phyloP scores from a whole-genome alignment of 768 basidiomycete species.

The Candolleomyces aberdarensis region DNA sequence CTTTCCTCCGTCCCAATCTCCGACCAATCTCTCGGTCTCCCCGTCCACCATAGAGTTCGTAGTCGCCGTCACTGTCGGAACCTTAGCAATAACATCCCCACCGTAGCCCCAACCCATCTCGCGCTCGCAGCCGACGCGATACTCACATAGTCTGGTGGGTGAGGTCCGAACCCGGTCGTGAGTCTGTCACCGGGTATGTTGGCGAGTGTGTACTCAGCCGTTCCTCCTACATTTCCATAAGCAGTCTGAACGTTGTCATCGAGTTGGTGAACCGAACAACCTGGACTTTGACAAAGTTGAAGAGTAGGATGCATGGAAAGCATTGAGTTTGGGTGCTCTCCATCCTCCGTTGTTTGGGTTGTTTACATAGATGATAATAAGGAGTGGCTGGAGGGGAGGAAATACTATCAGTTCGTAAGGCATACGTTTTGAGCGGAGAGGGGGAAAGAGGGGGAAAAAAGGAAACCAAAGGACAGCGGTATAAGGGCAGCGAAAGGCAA shows the following conservation, averaged over 20 bases:
- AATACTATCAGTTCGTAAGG: background rate
- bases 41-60: slow-evolving; percentile 14
- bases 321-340: slow-evolving; percentile 67
- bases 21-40: too few relatives aligned
- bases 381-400: slow-evolving; percentile 51
- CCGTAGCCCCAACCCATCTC: too few relatives aligned
- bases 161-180: slow-evolving; percentile 63
- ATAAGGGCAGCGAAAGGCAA: background rate
- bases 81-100: too few relatives aligned
- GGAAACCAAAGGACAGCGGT: background rate
- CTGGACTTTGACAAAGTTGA: slow-evolving; percentile 24
- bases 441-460: background rate
- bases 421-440: background rate
- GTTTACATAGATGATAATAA: slow-evolving; percentile 63
- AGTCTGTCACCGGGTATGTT: slow-evolving; percentile 44
- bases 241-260: too few relatives aligned
- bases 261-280: slow-evolving; percentile 9
- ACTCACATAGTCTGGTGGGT: slow-evolving; percentile 63
- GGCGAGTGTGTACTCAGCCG: slow-evolving; percentile 30
- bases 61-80: too few relatives aligned
- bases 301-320: slow-evolving; percentile 53
- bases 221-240: too few relatives aligned
- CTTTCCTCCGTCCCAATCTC: slow-evolving; percentile 22
- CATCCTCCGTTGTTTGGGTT: slow-evolving; percentile 77
- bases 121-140: slow-evolving; percentile 53